phyloP scores from a whole-genome alignment of 75 land plant genomes.

The Azolla pinnata region DNA sequence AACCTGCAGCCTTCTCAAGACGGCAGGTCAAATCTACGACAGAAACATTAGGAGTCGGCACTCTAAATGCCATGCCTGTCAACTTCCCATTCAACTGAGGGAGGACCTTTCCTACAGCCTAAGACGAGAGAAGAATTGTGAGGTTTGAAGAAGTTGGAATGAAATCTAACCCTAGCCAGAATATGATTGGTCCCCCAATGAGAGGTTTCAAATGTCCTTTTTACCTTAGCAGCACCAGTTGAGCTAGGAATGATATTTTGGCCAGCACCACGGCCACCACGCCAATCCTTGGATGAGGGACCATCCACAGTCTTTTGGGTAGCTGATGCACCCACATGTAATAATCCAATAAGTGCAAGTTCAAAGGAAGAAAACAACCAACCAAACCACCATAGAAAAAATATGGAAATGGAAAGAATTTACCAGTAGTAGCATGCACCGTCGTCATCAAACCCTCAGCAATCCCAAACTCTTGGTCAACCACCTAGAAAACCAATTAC shows the following conservation, averaged over 20 bases:
- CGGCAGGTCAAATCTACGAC: conserved; percentile 31
- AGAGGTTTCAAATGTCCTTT: no score
- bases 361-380: background rate
- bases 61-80: conserved; percentile 32
- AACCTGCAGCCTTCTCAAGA: conserved; percentile 21
- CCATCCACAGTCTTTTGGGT: conserved; percentile 98
- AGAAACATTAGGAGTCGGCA: conserved; percentile 26
- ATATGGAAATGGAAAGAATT: background rate
- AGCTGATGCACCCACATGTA: conserved; percentile 28
- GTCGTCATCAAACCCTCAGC: conserved; percentile 46
- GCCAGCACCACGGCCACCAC: conserved; percentile 73
- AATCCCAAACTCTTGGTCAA: conserved; percentile 40
- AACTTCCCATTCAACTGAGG: conserved; percentile 33
- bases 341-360: background rate
- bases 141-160: no score
- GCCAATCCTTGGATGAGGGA: conserved; percentile 86
- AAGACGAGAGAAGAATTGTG: no score
- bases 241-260: conserved; percentile 80
- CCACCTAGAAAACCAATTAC: conserved; percentile 15
- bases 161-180: no score
- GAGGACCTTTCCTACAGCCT: conserved; percentile 34
- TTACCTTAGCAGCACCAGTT: conserved; percentile 86
- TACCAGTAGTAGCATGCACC: conserved; percentile 42
- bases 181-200: no score
- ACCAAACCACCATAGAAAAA: background rate